These are phyloP conservation scores for Onygenales sp. DNA, from an alignment of 2,329 filamentous ascomycete species.

Conservation along the genomic window DNA sequence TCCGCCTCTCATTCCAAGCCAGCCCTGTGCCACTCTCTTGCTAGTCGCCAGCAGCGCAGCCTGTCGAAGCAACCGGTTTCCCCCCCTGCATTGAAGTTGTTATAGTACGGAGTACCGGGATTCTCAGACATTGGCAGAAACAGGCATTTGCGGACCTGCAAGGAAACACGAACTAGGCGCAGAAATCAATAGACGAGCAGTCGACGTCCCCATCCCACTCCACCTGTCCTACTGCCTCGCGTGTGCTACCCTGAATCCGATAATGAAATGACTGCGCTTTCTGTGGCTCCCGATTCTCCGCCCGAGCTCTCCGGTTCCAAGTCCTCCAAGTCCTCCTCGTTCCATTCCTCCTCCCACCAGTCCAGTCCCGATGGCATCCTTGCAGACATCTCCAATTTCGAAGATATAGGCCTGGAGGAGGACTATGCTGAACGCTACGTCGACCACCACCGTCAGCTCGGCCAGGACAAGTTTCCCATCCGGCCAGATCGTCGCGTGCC, in stretches of 20 bases:
- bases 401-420: conserved; percentile 82
- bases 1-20: too few species aligned
- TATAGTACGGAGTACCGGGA: background rate
- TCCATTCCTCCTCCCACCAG: conserved; percentile 65
- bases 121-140: background rate
- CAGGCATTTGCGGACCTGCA: background rate
- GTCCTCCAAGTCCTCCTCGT: conserved; percentile 83
- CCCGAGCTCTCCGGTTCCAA: conserved; percentile 76
- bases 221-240: background rate
- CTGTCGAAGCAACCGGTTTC: too few species aligned
- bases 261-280: conserved; percentile 34
- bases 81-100: background rate
- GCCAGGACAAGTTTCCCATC: background rate
- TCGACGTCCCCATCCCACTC: background rate
- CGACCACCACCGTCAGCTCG: conserved; percentile 12
- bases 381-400: conserved; percentile 72
- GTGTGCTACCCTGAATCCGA: conserved; percentile 3
- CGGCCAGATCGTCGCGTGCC: background rate
- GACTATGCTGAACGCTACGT: conserved; percentile 38
- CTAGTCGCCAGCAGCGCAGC: too few species aligned
- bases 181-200: background rate
- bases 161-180: background rate
- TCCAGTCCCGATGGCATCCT: conserved; percentile 59
- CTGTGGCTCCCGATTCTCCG: conserved; percentile 54
- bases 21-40: too few species aligned